Conservation (phyloP, 768 basidiomycete species). For the Psilocybe sp. region DNA sequence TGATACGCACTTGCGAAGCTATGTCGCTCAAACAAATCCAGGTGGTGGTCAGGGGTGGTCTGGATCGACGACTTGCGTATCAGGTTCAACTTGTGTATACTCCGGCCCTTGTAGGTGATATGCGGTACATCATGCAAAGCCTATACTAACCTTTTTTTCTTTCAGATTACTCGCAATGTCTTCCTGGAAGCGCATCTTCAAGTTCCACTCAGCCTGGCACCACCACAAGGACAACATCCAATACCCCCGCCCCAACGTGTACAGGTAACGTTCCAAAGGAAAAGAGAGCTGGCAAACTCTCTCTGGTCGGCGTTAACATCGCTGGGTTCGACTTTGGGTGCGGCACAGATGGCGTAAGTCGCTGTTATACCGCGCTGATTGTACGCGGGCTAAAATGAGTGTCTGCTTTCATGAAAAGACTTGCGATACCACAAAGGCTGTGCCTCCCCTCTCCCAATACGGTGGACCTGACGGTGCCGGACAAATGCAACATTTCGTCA, state of each 20-base stretch:
- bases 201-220: not conserved
- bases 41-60: not conserved
- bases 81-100: not conserved
- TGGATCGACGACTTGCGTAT: not conserved
- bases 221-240: not conserved
- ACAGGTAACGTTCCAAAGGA: not conserved
- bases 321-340: conserved; percentile 3
- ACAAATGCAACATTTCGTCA: conserved; percentile 63
- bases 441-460: conserved; percentile 43
- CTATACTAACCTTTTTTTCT: not conserved
- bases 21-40: too few relatives aligned
- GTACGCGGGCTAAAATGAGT: too few relatives aligned
- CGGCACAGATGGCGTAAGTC: not conserved
- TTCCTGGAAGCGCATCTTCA: not conserved
- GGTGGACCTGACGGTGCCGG: conserved; percentile 42
- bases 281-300: not conserved
- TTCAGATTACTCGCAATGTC: conserved; percentile 1
- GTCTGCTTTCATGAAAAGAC: conserved; percentile 11
- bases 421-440: conserved; percentile 35
- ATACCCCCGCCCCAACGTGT: not conserved
- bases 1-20: too few relatives aligned
- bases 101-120: not conserved
- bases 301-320: not conserved
- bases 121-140: not conserved
- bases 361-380: not conserved